A percentile compares a stretch with the other conserved stretches of the same genome.
Conservation (phyloP, 2,329 filamentous ascomycete species). For the Aspergillus sp. region DNA sequence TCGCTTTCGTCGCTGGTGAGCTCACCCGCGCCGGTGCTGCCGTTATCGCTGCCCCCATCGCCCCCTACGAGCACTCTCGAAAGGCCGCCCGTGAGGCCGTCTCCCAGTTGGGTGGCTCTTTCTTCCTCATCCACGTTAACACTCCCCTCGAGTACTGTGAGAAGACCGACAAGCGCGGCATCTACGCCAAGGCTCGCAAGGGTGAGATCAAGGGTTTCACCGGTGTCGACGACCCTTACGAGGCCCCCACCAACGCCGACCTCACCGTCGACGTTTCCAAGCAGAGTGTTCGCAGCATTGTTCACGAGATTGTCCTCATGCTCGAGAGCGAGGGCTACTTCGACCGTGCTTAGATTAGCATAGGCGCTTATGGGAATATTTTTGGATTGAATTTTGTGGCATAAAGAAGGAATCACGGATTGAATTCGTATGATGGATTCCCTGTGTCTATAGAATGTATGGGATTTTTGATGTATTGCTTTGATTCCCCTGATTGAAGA, state of each 20-base stretch:
- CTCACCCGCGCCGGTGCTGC: constrained; percentile 88
- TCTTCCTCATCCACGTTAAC: constrained; percentile 92
- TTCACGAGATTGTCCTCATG: constrained; percentile 93
- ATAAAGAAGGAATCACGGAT: background rate
- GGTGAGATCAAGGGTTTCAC: constrained; percentile 98
- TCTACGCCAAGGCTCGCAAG: constrained; percentile 76
- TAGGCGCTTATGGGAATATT: constrained; percentile 9
- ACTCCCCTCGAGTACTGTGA: constrained; percentile 90
- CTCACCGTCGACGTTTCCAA: constrained; percentile 79
- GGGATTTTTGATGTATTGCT: constrained; percentile 13
- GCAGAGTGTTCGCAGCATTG: constrained; percentile 84
- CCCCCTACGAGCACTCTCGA: constrained; percentile 78
- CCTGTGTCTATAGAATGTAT: constrained; percentile 11
- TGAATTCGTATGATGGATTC: constrained; percentile 8
- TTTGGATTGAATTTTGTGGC: constrained; percentile 9
- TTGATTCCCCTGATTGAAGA: constrained; percentile 5
- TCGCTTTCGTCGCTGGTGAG: constrained; percentile 93
- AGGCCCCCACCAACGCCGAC: constrained; percentile 74
- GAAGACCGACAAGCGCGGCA: constrained; percentile 88
- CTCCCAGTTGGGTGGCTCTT: constrained; percentile 70
- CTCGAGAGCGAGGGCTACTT: constrained; percentile 85
- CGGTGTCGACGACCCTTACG: constrained; percentile 95
- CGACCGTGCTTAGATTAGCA: constrained; percentile 50
- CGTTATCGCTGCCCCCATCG: constrained; percentile 94
- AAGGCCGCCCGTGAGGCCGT: constrained; percentile 76